Percentiles rank a stretch among this genome's conserved stretches.
phyloP scores from a whole-genome alignment of 2,329 filamentous ascomycete species.

The Penicillium sp. region DNA sequence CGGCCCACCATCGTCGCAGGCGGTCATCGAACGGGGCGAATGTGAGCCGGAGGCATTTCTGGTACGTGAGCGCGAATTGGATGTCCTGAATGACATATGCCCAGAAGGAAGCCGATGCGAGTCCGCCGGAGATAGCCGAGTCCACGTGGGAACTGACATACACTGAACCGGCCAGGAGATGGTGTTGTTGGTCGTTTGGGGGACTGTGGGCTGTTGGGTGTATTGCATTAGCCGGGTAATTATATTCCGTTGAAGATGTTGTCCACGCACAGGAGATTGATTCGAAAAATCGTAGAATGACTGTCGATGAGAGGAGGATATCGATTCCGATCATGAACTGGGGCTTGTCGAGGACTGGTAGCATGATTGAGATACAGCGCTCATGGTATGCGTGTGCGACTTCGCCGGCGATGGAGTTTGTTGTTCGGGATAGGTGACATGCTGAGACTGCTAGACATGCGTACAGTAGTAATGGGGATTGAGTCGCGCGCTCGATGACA shows the following conservation, averaged over 20 bases:
- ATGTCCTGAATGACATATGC: slow-evolving; percentile 38
- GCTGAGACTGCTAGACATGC: slow-evolving; percentile 36
- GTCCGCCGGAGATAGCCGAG: slow-evolving; percentile 32
- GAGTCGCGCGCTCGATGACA: slow-evolving; percentile 31
- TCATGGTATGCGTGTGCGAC: slow-evolving; percentile 36
- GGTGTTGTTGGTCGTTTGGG: slow-evolving; percentile 34
- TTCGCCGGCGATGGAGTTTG: slow-evolving; percentile 27
- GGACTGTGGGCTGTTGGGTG: slow-evolving; percentile 27
- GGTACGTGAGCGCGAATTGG: slow-evolving; percentile 33
- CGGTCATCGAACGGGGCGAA: slow-evolving; percentile 33
- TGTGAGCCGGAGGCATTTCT: slow-evolving; percentile 31
- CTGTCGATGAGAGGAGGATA: slow-evolving; percentile 34
- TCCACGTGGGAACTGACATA: slow-evolving; percentile 36
- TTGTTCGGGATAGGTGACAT: slow-evolving; percentile 33
- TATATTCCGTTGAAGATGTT: background rate
- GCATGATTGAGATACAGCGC: slow-evolving; percentile 35
- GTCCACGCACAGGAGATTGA: slow-evolving; percentile 33
- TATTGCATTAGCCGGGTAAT: slow-evolving; percentile 1
- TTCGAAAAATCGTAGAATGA: slow-evolving; percentile 37
- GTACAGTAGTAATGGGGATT: slow-evolving; percentile 31
- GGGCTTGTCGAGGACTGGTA: slow-evolving; percentile 32
- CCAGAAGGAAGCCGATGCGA: slow-evolving; percentile 37
- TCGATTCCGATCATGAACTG: slow-evolving; percentile 33
- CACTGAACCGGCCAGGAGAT: slow-evolving; percentile 36
- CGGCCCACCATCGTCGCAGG: slow-evolving; percentile 28